phyloP scores from a whole-genome alignment of 768 basidiomycete species.

The Ramaria sp. region DNA sequence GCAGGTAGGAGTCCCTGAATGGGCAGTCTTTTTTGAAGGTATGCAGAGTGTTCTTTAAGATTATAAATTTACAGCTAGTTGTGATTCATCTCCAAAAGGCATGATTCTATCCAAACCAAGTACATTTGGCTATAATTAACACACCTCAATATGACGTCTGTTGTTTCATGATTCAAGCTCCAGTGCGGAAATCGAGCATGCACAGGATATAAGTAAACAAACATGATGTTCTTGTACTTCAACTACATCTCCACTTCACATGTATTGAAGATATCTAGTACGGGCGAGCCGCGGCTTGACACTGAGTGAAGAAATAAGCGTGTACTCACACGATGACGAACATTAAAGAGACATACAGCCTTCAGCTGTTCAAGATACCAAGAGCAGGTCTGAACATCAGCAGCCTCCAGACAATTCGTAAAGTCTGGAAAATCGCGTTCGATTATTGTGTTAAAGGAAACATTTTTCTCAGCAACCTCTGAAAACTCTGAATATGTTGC shows the following conservation, averaged over 20 bases:
- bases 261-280: constrained; percentile 25
- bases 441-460: neutral
- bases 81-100: no score
- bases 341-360: constrained; percentile 44
- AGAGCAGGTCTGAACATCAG: constrained; percentile 65
- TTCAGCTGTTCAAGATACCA: constrained; percentile 88
- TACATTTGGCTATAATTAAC: no score
- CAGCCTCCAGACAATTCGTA: constrained; percentile 75
- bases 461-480: no score
- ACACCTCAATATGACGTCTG: no score
- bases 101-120: no score
- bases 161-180: no score
- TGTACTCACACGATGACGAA: neutral
- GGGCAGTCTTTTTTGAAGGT: no score
- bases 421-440: constrained; percentile 41
- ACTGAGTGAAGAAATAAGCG: constrained; percentile 29
- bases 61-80: no score
- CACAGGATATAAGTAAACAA: no score
- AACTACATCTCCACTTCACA: neutral
- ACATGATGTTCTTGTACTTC: neutral
- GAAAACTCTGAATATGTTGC: neutral
- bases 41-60: no score
- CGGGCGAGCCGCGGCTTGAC: constrained; percentile 63
- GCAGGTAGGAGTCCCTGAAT: no score
- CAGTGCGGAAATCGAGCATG: neutral